phyloP scores from a whole-genome alignment of 192 early-diverging fungal species.

The Coemansia pectinata region DNA sequence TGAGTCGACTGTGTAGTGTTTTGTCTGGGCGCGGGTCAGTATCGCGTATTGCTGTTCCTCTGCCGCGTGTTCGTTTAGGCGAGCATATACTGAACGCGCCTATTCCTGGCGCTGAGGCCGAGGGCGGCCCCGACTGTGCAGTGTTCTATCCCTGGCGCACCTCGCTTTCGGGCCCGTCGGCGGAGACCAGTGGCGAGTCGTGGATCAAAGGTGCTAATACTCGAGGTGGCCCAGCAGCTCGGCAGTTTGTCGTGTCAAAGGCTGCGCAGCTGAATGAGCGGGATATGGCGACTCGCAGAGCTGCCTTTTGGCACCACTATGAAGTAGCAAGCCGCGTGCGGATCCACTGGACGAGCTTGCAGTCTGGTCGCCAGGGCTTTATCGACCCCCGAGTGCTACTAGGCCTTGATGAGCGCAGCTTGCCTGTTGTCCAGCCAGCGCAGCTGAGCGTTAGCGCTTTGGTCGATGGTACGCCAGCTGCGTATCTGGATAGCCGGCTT shows the following conservation, averaged over 20 bases:
- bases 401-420: not conserved
- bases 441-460: constrained; percentile 10
- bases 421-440: constrained; percentile 16
- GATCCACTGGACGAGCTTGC: constrained; percentile 27
- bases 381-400: constrained; percentile 34
- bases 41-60: constrained; percentile 29
- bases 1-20: not conserved
- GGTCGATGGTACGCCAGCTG: constrained; percentile 5
- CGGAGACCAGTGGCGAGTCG: not conserved
- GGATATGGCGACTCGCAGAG: constrained; percentile 14
- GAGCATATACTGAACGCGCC: constrained; percentile 3
- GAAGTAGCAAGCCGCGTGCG: constrained; percentile 37
- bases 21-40: constrained; percentile 19
- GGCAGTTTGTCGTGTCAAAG: constrained; percentile 46
- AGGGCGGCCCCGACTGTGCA: constrained; percentile 32
- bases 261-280: constrained; percentile 8
- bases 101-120: constrained; percentile 40
- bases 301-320: constrained; percentile 28
- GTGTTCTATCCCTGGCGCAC: constrained; percentile 45
- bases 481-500: constrained; percentile 10
- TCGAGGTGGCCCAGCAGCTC: not conserved
- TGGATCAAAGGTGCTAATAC: constrained; percentile 17
- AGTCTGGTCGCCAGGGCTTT: constrained; percentile 27
- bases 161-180: not conserved
- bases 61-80: constrained; percentile 22